Evolutionary conservation across 73 alveolate species (phyloP), one percentile per base, ranked within the genome.

Genomic region (Breviolum minutum): DNA sequence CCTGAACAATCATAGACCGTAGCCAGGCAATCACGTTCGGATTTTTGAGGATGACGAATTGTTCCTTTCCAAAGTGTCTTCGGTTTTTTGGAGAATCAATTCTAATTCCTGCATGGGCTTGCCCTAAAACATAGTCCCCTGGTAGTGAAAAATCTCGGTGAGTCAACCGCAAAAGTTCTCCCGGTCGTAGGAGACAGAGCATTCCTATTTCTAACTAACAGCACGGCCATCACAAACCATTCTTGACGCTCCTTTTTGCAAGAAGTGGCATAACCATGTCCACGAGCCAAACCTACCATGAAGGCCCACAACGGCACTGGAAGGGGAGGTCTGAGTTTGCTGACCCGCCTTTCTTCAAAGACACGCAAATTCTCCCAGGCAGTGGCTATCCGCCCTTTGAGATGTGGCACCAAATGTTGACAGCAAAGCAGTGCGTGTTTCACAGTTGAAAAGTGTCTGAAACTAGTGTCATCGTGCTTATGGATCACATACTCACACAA

Each of bases 131-230:
- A 19, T 61, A 84, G 7, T 8, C 22, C 19, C 93, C 93, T 60
- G 93, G 93, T 62, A 84, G 62, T 7, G 93, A 16, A 19, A 84
- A 13, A 61, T 84, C 93, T 3, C 60, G 5, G 61, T 19, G 27
- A 6, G 13, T 26, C 29, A 81, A 32, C 7, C 70, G 29, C 19
- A 81, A 17, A 19, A 84, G 61, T 22, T 84, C 93, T 5, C 93
- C 93, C 5, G 93, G 93, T 61, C 93, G 74, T 24, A 84, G 63
- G 77, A 84, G 5, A 26, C 93, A 84, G 54, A 84, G 66, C 29
- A 84, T 19, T 8, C 77, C 93, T 4, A 81, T 22, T 32, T 81
- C n/a, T n/a, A n/a, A n/a, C 90, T 8, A 81, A 19, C 4, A 81
- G 70, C 6, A 48, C 32, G 16, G 77, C 76, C 29, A 84, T 61